Conservation (phyloP, 2,329 filamentous ascomycete genomes). For the Fusarium oligoseptatum region DNA sequence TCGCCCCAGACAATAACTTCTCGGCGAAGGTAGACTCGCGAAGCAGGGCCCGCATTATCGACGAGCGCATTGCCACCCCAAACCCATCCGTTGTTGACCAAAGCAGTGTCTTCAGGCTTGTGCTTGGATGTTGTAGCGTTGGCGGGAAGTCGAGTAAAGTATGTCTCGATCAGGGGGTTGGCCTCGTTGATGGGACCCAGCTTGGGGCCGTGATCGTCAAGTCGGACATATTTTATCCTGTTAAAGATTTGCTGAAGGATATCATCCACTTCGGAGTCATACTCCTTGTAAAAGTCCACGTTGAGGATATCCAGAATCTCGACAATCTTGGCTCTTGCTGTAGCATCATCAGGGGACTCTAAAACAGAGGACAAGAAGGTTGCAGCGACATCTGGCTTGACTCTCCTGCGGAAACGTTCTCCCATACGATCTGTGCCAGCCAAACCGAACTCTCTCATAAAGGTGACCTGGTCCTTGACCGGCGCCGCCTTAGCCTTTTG, state of each 20-base stretch:
- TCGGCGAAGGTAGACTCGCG: slow-evolving; percentile 91
- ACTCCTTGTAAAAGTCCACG: slow-evolving; percentile 90
- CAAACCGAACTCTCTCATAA: slow-evolving; percentile 78
- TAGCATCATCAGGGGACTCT: slow-evolving; percentile 74
- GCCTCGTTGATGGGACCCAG: slow-evolving; percentile 81
- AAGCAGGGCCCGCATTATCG: slow-evolving; percentile 92
- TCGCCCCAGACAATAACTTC: slow-evolving; percentile 99
- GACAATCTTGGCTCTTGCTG: slow-evolving; percentile 67
- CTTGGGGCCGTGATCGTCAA: slow-evolving; percentile 94
- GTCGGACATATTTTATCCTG: slow-evolving; percentile 91
- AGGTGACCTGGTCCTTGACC: slow-evolving; percentile 68
- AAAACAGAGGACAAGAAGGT: slow-evolving; percentile 58
- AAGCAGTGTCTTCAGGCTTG: slow-evolving; percentile 79
- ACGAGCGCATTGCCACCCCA: slow-evolving; percentile 96
- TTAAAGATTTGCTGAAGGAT: slow-evolving; percentile 94
- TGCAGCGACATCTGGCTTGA: slow-evolving; percentile 79
- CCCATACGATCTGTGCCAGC: slow-evolving; percentile 80
- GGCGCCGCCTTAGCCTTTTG: slow-evolving; percentile 62
- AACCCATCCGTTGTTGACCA: slow-evolving; percentile 98
- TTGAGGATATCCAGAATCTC: slow-evolving; percentile 87
- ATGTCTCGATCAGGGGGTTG: slow-evolving; percentile 89
- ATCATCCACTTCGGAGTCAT: slow-evolving; percentile 83
- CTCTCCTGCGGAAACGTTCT: slow-evolving; percentile 79
- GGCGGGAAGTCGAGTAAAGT: slow-evolving; percentile 89
- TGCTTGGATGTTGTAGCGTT: slow-evolving; percentile 85